Evolutionary conservation across 2,329 filamentous ascomycete genomes (phyloP).

Genomic region (Corynespora cassiicola): DNA sequence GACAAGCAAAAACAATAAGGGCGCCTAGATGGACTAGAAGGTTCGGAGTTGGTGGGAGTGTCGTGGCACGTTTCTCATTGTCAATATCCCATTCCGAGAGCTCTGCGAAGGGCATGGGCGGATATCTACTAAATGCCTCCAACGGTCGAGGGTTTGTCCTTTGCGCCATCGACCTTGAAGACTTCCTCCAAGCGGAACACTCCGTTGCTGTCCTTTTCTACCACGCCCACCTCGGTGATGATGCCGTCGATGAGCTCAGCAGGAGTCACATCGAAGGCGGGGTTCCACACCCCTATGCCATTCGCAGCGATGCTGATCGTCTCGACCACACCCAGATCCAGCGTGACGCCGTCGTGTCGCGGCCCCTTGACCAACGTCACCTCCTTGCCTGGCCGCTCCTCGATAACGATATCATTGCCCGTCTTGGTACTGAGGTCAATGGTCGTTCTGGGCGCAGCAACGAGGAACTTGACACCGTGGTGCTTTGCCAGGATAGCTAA

Average conservation of each 20-base stretch:
- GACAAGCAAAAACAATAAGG: too few species aligned
- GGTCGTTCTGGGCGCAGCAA: constrained; percentile 92
- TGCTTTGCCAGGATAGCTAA: constrained; percentile 88
- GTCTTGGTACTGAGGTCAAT: constrained; percentile 84
- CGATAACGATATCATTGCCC: constrained; percentile 84
- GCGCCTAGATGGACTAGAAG: too few species aligned
- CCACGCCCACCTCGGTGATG: constrained; percentile 88
- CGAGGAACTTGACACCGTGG: constrained; percentile 92
- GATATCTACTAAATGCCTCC: constrained; percentile 32
- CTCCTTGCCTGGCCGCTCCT: constrained; percentile 82
- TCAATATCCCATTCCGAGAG: too few species aligned
- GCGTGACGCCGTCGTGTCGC: constrained; percentile 66
- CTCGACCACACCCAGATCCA: constrained; percentile 69
- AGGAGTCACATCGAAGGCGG: constrained; percentile 94
- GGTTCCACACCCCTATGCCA: constrained; percentile 91
- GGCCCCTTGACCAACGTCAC: constrained; percentile 85
- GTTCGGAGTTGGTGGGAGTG: too few species aligned
- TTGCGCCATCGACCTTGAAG: constrained; percentile 40
- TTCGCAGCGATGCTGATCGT: constrained; percentile 79
- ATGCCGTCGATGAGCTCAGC: constrained; percentile 88
- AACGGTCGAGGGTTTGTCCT: constrained; percentile 38
- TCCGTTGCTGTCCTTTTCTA: constrained; percentile 76
- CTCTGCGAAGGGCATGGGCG: too few species aligned
- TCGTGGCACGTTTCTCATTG: neutral
- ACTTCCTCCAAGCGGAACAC: constrained; percentile 65